A percentile compares a stretch with the other conserved stretches of the same genome.
phyloP scores from a whole-genome alignment of 1,139 yeast species.

The Magnusiomyces magnusii region DNA sequence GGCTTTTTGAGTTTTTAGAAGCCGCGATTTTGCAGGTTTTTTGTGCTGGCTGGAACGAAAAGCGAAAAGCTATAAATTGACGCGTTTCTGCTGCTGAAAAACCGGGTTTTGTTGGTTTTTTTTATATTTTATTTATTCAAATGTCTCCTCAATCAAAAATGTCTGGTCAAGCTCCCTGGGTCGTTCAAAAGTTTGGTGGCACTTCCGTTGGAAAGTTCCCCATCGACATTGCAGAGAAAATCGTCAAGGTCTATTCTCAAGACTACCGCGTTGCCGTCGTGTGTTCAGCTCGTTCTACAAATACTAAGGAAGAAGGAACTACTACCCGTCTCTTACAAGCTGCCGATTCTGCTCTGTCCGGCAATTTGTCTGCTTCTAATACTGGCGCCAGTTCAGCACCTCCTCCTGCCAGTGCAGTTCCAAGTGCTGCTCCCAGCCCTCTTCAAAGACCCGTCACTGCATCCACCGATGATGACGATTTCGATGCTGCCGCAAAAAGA shows the following conservation, averaged over 20 bases:
- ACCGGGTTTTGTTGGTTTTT: no score
- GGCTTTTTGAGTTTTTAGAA: no score
- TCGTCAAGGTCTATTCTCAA: slow-evolving; percentile 57
- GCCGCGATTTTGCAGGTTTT: no score
- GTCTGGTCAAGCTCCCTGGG: slow-evolving; percentile 65
- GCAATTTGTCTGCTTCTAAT: slow-evolving; percentile 12
- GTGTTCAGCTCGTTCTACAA: slow-evolving; percentile 89
- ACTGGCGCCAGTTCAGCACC: not conserved
- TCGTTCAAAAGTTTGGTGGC: slow-evolving; percentile 95
- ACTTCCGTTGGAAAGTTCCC: slow-evolving; percentile 98
- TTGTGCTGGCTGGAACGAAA: no score
- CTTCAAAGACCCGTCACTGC: not conserved
- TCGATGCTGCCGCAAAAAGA: slow-evolving; percentile 22
- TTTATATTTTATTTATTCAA: no score
- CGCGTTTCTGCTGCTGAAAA: no score
- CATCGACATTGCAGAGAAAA: slow-evolving; percentile 71
- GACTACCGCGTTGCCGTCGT: slow-evolving; percentile 82
- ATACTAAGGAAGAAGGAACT: slow-evolving; percentile 90
- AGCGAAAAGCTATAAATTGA: no score
- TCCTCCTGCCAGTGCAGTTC: not conserved
- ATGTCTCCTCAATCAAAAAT: no score
- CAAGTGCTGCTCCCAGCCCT: not conserved
- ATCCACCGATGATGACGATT: slow-evolving; percentile 18
- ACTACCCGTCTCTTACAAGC: slow-evolving; percentile 70
- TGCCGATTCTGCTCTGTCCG: slow-evolving; percentile 48